These are phyloP conservation scores for Cornus kousa DNA, from an alignment of 148 eudicot species.

Conservation along the genomic window DNA sequence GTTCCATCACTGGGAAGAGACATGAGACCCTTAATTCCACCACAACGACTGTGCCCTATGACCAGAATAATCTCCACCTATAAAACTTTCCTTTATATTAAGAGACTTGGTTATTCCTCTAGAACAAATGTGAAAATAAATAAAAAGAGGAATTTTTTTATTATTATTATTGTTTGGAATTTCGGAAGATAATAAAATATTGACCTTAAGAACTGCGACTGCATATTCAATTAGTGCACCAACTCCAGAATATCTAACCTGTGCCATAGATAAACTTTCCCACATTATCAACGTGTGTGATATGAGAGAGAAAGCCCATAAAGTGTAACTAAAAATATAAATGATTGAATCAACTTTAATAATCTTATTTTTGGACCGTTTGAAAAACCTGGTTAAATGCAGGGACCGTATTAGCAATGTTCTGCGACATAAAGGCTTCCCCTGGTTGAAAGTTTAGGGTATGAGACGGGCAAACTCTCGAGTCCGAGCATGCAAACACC, in stretches of 20 bases:
- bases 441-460: constrained; percentile 33
- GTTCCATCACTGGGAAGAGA: constrained; percentile 6
- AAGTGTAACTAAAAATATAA: not conserved
- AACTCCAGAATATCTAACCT: too few species aligned
- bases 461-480: constrained; percentile 37
- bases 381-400: constrained; percentile 18
- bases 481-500: constrained; percentile 45
- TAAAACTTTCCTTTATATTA: not conserved
- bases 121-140: not conserved
- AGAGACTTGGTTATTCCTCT: too few species aligned
- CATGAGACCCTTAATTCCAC: constrained; percentile 30
- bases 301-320: too few species aligned
- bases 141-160: too few species aligned
- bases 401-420: constrained; percentile 39
- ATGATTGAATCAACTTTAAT: not conserved
- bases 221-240: too few species aligned
- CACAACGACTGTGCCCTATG: constrained; percentile 37
- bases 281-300: too few species aligned
- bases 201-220: too few species aligned
- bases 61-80: constrained; percentile 33
- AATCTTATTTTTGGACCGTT: not conserved
- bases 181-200: too few species aligned
- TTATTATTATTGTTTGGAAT: too few species aligned
- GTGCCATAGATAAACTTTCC: too few species aligned
- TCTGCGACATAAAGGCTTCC: constrained; percentile 35